Evolutionary conservation across 495 filamentous ascomycete genomes (phyloP), one percentile per base, ranked within the genome.

Genomic region (Sordaria brevicollis): DNA sequence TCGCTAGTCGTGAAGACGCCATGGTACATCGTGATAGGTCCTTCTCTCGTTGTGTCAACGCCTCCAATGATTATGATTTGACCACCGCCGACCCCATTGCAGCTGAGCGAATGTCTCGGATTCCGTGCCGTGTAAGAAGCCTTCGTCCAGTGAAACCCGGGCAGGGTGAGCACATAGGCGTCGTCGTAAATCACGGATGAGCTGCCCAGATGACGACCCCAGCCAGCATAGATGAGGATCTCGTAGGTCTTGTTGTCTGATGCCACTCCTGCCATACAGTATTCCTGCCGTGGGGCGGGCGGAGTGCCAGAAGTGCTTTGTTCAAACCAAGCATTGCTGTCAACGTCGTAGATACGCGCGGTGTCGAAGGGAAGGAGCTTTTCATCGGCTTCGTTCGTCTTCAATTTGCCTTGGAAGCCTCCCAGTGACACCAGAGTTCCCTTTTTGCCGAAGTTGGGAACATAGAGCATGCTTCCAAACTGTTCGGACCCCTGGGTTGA

Each of bases 151-250:
- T 72, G 57, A 57, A 76, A 76, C 13, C 71, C 73, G 0, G 75
- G 75, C 17, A 77, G 66, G 0, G 73, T 73, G 43, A 76, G 71
- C 19, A 76, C 75, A 35, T 70, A 77, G 29, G 74, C 75, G 33
- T 72, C 71, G 57, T 75, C 75, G 65, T 66, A 75, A n/a, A 69
- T 65, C 5, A 72, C 37, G 1, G 73, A 37, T 17, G 65, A 9
- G 4, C 62, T 62, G 31, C 75, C 75, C 15, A 67, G 15, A 15
- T 71, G 33, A 13, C 73, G 70, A 25, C 69, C 66, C 73, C 71
- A 77, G 39, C 75, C 75, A 5, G 67, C 75, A 39, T 77, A 77
- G 35, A 77, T 67, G n/a, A 77, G 57, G 15, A 77, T 72, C 57
- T 77, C 73, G 67, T 71, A 72, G 35, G 74, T 77, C 4, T 54